Conservation (phyloP, 1,284 basidiomycete species). For the Leccinum subrobustum region DNA sequence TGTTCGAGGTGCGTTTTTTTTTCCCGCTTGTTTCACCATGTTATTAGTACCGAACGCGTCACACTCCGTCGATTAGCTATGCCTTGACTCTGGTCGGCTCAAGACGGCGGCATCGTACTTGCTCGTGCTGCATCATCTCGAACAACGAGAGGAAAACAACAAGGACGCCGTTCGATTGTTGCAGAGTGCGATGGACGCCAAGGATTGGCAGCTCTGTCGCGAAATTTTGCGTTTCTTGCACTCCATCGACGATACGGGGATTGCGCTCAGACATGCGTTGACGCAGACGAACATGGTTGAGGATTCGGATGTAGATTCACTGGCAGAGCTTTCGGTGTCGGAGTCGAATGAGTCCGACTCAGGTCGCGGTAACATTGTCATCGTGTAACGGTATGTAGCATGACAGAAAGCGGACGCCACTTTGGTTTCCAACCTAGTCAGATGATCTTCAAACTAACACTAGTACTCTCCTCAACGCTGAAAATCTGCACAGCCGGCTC, state of each 20-base stretch:
- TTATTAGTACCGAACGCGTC: neutral
- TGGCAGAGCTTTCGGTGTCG: neutral
- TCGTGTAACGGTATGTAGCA: neutral
- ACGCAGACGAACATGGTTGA: conserved; percentile 37
- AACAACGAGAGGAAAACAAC: conserved; percentile 81
- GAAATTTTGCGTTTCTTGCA: conserved; percentile 91
- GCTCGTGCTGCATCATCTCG: conserved; percentile 90
- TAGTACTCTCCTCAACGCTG: too few species aligned
- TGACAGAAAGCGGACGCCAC: neutral
- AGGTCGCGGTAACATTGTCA: neutral
- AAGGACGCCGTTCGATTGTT: conserved; percentile 79
- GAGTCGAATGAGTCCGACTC: neutral
- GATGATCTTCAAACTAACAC: too few species aligned
- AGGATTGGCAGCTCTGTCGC: conserved; percentile 81
- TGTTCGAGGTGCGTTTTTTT: conserved; percentile 75
- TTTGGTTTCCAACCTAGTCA: neutral
- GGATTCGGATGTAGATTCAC: neutral
- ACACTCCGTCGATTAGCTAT: conserved; percentile 50
- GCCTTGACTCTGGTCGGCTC: conserved; percentile 71
- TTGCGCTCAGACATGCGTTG: conserved; percentile 63
- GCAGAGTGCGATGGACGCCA: conserved; percentile 66
- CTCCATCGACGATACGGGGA: conserved; percentile 85
- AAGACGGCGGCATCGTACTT: conserved; percentile 94
- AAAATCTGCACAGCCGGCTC: too few species aligned
- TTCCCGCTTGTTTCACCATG: neutral